A percentile compares a stretch with the other conserved stretches of the same genome.
These are phyloP conservation scores for Scutellaria minor DNA, from an alignment of 257 asterid genomes.

Conservation along the genomic window DNA sequence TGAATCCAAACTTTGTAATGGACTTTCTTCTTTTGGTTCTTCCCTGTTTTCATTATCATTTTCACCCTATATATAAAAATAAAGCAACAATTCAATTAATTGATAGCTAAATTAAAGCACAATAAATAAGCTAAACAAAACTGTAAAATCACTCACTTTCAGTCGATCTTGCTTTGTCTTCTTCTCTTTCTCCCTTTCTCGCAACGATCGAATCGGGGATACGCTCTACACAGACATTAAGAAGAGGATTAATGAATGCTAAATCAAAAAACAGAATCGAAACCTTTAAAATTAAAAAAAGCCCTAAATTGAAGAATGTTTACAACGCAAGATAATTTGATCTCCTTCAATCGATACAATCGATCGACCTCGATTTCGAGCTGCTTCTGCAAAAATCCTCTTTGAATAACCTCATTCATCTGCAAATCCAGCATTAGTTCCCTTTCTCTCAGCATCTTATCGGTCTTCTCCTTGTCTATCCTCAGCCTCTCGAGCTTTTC, in stretches of 20 bases:
- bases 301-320: neutral
- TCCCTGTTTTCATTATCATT: slow-evolving; percentile 4
- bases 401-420: slow-evolving; percentile 50
- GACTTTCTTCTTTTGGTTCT: slow-evolving; percentile 4
- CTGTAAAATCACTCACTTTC: slow-evolving; percentile 10
- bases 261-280: neutral
- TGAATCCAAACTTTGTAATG: neutral
- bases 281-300: no score
- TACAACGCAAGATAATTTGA: slow-evolving; percentile 60
- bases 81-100: neutral
- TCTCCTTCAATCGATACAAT: slow-evolving; percentile 69
- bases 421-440: slow-evolving; percentile 49
- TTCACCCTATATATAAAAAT: slow-evolving; percentile 23
- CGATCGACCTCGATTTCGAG: slow-evolving; percentile 82
- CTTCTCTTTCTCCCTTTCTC: slow-evolving; percentile 59
- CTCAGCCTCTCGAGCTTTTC: slow-evolving; percentile 64
- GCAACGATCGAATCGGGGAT: slow-evolving; percentile 60
- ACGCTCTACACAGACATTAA: slow-evolving; percentile 38
- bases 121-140: neutral
- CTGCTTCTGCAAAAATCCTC: slow-evolving; percentile 69
- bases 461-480: slow-evolving; percentile 63
- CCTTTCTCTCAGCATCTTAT: slow-evolving; percentile 59
- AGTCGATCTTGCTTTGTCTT: slow-evolving; percentile 36
- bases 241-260: neutral
- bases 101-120: neutral